Conservation (phyloP, 2,329 filamentous ascomycete species). For the Gaeumannomyces tritici region DNA sequence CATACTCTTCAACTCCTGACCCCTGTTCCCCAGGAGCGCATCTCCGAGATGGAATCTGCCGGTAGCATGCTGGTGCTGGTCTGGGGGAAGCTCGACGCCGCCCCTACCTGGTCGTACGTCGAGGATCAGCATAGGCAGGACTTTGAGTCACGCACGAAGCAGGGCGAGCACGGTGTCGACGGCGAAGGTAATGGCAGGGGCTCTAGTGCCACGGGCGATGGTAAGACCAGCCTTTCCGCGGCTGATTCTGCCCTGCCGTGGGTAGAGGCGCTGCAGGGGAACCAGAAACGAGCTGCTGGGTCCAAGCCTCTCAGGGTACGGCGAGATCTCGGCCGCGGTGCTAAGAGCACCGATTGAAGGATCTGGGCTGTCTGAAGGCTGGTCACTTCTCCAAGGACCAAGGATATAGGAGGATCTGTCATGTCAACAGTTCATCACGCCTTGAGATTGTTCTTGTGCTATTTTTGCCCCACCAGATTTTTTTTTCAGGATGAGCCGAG, state of each 20-base stretch:
- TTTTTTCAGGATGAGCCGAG: no score
- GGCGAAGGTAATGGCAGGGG: background rate
- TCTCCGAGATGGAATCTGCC: constrained; percentile 27
- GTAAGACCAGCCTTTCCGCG: constrained; percentile 11
- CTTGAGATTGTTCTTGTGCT: no score
- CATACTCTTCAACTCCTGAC: constrained; percentile 55
- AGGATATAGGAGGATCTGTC: no score
- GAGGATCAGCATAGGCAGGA: constrained; percentile 45
- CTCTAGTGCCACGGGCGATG: constrained; percentile 13
- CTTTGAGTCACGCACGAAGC: constrained; percentile 11
- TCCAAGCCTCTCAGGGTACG: constrained; percentile 55
- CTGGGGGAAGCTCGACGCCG: constrained; percentile 55
- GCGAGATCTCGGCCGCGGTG: constrained; percentile 45
- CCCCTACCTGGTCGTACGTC: constrained; percentile 60
- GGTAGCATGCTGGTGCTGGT: constrained; percentile 51
- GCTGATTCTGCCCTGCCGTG: constrained; percentile 36
- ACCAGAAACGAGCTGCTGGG: constrained; percentile 45
- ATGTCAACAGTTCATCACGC: no score
- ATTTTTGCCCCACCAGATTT: no score
- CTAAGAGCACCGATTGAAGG: constrained; percentile 7
- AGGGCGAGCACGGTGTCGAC: constrained; percentile 17
- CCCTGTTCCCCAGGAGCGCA: constrained; percentile 35
- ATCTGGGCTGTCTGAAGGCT: no score
- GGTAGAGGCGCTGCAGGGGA: constrained; percentile 47
- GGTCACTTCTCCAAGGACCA: no score